Conservation (phyloP, 148 eudicot genomes). For the Camellia japonica region DNA sequence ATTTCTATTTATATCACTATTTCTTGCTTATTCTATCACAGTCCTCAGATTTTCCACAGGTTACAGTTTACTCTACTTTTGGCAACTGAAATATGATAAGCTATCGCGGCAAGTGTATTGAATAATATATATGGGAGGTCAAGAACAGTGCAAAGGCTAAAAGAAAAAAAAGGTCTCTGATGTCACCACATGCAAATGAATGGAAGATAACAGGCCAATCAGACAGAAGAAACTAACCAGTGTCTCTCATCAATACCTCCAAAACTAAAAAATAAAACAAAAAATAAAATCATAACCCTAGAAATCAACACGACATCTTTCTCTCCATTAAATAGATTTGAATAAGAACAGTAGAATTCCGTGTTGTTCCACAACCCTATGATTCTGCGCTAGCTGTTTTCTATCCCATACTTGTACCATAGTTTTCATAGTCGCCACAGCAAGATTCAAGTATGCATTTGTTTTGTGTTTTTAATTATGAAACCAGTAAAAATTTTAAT, state of each 20-base stretch:
- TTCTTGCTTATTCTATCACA: not conserved
- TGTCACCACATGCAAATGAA: not conserved
- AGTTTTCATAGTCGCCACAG: not conserved
- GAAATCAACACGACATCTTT: not conserved
- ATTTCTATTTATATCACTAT: not conserved
- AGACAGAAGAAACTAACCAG: not conserved
- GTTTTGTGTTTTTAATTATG: not conserved
- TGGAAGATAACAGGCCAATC: slow-evolving; percentile 3
- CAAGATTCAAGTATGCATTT: not conserved
- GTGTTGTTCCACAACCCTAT: not conserved
- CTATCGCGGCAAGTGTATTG: not conserved
- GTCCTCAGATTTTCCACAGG: not conserved
- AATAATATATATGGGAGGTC: not conserved
- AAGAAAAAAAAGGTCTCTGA: not conserved
- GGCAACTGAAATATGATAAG: not conserved
- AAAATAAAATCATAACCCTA: not conserved
- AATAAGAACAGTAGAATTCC: not conserved
- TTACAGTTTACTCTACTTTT: not conserved
- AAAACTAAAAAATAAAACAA: not conserved
- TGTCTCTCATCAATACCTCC: not conserved
- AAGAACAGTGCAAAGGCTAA: not conserved
- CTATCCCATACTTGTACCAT: not conserved
- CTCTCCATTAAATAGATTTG: not conserved
- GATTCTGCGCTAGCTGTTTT: not conserved
- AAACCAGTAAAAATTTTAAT: not conserved